Base-by-base conservation (phyloP, 805 yeast species). In the Yueomyces sp. region DNA sequence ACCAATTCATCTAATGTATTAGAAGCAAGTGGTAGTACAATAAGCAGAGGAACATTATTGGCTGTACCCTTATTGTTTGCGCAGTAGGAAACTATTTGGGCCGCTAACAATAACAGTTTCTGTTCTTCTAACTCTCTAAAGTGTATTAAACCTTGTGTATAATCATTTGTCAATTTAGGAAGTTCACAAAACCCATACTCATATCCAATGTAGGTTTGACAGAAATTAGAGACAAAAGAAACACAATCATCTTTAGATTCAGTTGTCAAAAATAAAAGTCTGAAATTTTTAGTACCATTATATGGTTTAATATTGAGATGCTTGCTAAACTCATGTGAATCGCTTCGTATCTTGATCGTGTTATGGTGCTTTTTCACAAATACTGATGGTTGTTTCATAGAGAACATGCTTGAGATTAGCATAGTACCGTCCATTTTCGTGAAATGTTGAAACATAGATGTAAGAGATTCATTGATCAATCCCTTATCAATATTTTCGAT, bases 281-380 rank as follows among this genome's bases (percentile, higher is more conserved):
- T 73, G 46, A 79, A 72, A 45, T 73, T 64, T 47, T 81, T 79
- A 1, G 63, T 58, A 1, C 69, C 71, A 28, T 59, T 56, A 5
- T 72, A 51, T 0, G 90, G 85, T 39, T 71, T 69, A 41, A 82
- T 67, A 45, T 75, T 73, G 51, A 83, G 54, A 69, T 62, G 51
- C 67, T 76, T 87, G 81, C 80, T 52, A 72, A 73, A 46, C 61
- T 58, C 19, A 72, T 57, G 40, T 74, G 76, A 32, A 69, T 64
- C 51, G 69, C 69, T 55, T 70, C 76, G 38, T 72, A 65, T 33
- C 66, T 71, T 45, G 67, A 62, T 30, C 56, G 65, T 41, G 34
- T 55, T 60, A 38, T 58, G 58, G 39, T 54, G 56, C 40, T 59
- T 59, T 40, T 54, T 61, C 2, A 54, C 57, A 42, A 47, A 55